Evolutionary conservation across 2,329 filamentous ascomycete species (phyloP).

Genomic region (Dactylonectria estremocensis): DNA sequence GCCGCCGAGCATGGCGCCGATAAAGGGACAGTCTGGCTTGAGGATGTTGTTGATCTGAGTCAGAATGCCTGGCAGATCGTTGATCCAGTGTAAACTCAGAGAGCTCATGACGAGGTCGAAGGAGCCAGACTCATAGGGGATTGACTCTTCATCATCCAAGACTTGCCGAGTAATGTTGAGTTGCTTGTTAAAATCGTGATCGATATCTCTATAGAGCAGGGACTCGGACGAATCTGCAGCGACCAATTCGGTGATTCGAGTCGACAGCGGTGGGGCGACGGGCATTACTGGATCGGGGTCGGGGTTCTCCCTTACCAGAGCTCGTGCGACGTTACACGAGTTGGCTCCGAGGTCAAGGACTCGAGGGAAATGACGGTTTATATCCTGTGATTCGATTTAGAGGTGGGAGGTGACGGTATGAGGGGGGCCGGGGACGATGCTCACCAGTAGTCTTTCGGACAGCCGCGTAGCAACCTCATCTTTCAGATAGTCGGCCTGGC

Average conservation of each 20-base stretch:
- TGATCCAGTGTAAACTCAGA: conserved; percentile 96
- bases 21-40: conserved; percentile 92
- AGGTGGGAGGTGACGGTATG: conserved; percentile 1
- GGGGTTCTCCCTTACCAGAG: conserved; percentile 79
- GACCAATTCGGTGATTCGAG: conserved; percentile 80
- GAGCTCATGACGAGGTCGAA: conserved; percentile 95
- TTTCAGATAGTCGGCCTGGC: conserved; percentile 91
- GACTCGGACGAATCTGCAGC: conserved; percentile 86
- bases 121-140: conserved; percentile 82
- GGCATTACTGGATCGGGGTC: conserved; percentile 72
- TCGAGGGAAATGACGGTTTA: conserved; percentile 87
- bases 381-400: conserved; percentile 74
- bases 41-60: conserved; percentile 88
- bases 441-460: conserved; percentile 86
- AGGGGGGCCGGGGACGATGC: conserved; percentile 26
- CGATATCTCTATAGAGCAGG: conserved; percentile 85
- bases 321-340: conserved; percentile 92
- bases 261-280: conserved; percentile 76
- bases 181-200: conserved; percentile 80
- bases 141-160: conserved; percentile 79
- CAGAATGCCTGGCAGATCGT: conserved; percentile 90
- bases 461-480: conserved; percentile 91
- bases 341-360: conserved; percentile 96
- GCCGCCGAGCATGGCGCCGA: conserved; percentile 96
- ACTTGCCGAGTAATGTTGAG: conserved; percentile 83